Base-by-base conservation (phyloP, 1,284 basidiomycete species). In the Austroboletus niveus region DNA sequence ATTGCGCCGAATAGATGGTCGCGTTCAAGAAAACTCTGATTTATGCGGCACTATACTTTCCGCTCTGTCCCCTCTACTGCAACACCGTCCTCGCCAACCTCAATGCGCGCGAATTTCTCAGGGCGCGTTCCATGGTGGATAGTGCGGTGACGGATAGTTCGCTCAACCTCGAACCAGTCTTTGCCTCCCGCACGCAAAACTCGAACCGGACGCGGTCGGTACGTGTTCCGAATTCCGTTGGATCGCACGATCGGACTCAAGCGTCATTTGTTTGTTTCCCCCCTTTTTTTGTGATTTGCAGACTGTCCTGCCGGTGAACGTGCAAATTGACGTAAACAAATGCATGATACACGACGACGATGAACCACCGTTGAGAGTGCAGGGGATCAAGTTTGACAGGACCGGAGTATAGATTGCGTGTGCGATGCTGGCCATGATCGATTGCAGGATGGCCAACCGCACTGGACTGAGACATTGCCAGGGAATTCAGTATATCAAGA, bases 61-160 rank as follows among this genome's bases (percentile, higher is more conserved):
- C 43, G 1, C 57, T 56, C 14, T 43, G 53, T 15, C 38, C 53
- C 5, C 43, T 48, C 12, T 57, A 46, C 20, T 58, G 52, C 27
- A 52, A 52, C 27, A 44, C 43, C 4, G 46, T 49, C 12, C 57
- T 45, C 12, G 44, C 53, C 5, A 47, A 59, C 40, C 53, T 52
- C 8, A 43, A 56, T 20, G 49, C 47, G 22, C 46, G 49, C 11
- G 22, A 49, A 9, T 49, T 31, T 14, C 30, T 55, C 43, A 22
- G 11, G 27, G 32, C 1, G n/a, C 8, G 29, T 20, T 46, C 29
- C 29, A 8, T 29, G 29, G 8, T 8, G 29, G 29, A 29, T 34
- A 34, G 11, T 12, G 14, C 10, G 35, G 35, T 35, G 14, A 35
- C 29, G 14, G 38, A 44, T 42, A 9, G 6, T 9, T 4, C 29